Evolutionary conservation across 2,329 filamentous ascomycete genomes (phyloP), one percentile per base, ranked within the genome.

Genomic region (Cladosporium sphaerospermum): DNA sequence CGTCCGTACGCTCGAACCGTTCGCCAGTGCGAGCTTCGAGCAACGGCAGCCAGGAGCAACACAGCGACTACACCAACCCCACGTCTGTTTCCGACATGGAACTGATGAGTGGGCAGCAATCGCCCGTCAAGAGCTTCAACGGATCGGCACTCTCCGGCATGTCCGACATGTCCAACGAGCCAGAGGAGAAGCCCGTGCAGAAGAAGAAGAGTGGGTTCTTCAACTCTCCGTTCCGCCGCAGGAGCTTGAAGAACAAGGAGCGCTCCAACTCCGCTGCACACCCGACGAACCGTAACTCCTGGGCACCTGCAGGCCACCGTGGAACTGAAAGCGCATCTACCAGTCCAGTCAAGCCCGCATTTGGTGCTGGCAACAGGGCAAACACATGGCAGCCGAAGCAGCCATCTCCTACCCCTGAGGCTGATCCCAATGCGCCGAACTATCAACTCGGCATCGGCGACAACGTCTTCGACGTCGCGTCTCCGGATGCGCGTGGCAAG

Each of bases 391-490:
- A 45, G 18, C 62, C 65, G 39, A 67, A 65, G 54, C 61, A 64
- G 51, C 60, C 66, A 14, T 63, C 64, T 66, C 73, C 59, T 58
- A 63, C 68, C 55, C 70, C 75, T n/a, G 78, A 74, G 60, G 76
- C 75, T 50, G 93, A 96, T 65, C 91, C 92, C 53, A 85, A 93
- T 57, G 90, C 92, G 37, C 34, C 48, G 28, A 96, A 87, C 67
- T 84, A 97, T 62, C 92, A 95, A 56, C 78, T 99, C 28, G 96
- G 96, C 63, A 82, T 99, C 52, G 93, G 93, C 7, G 89, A 95
- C 63, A 99, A 99, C 63, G 89, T 99, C 9, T 96, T 99, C 64
- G 85, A 95, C 53, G 92, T 99, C 9, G 86, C 88, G 10, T 86
- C 86, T 8, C 85, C 89, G 0, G 88, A 92, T 55, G 60, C 63